Conservation (phyloP, 2,329 filamentous ascomycete species). For the Lachnellula arida region DNA sequence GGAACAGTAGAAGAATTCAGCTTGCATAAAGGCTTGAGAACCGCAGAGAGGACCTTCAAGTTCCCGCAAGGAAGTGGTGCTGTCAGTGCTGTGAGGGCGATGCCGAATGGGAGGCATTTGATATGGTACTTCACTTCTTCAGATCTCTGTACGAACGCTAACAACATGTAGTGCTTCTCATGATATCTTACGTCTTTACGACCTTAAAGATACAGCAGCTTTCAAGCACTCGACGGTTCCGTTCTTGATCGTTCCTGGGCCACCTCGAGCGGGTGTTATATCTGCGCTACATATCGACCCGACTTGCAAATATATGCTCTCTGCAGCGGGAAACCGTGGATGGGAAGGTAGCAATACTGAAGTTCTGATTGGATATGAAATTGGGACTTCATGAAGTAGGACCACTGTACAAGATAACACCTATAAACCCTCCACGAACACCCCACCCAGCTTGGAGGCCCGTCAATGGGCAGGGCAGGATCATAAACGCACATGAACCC, state of each 20-base stretch:
- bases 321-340: slow-evolving; percentile 83
- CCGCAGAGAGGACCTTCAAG: slow-evolving; percentile 73
- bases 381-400: slow-evolving; percentile 36
- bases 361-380: slow-evolving; percentile 91
- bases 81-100: slow-evolving; percentile 80
- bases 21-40: slow-evolving; percentile 73
- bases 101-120: slow-evolving; percentile 89
- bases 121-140: slow-evolving; percentile 58
- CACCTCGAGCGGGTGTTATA: slow-evolving; percentile 76
- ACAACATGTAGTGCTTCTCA: slow-evolving; percentile 65
- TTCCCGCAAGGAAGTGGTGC: slow-evolving; percentile 87
- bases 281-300: slow-evolving; percentile 83
- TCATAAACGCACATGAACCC: not conserved
- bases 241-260: slow-evolving; percentile 94
- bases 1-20: slow-evolving; percentile 91
- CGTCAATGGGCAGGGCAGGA: not conserved
- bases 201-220: slow-evolving; percentile 61
- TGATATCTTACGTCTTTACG: slow-evolving; percentile 90
- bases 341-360: slow-evolving; percentile 93
- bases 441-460: not conserved
- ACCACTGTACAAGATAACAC: not conserved
- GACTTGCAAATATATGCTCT: slow-evolving; percentile 85
- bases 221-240: slow-evolving; percentile 76
- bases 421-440: not conserved
- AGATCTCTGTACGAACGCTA: not conserved